Percentiles rank a stretch among this genome's conserved stretches.
Conservation (phyloP, 2,329 filamentous ascomycete species). For the Thelonectria blattea region DNA sequence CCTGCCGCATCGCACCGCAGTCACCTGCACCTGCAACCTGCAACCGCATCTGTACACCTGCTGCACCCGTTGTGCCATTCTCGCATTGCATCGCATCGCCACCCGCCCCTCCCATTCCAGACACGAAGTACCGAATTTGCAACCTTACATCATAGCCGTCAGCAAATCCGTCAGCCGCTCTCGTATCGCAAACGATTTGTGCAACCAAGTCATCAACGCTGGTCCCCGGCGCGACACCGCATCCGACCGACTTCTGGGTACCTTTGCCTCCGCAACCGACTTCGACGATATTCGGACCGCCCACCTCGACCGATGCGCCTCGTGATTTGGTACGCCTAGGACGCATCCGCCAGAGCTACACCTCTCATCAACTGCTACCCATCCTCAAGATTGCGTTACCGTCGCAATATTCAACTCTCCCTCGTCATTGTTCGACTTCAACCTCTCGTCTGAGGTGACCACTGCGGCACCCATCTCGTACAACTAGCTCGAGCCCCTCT, state of each 20-base stretch:
- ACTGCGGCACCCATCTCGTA: not conserved
- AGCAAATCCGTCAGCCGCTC: constrained; percentile 1
- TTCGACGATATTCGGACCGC: not conserved
- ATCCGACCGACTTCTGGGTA: not conserved
- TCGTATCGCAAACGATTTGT: constrained; percentile 12
- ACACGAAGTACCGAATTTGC: constrained; percentile 12
- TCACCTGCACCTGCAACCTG: not conserved
- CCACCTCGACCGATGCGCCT: not conserved
- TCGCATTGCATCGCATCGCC: constrained; percentile 10
- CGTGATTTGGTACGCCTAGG: constrained; percentile 3
- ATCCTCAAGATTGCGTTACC: not conserved
- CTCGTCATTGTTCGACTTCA: not conserved
- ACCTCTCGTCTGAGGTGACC: not conserved
- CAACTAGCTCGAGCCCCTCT: not conserved
- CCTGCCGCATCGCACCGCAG: constrained; percentile 1
- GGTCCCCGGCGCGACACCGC: constrained; percentile 8
- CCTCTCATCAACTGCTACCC: not conserved
- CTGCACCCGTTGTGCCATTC: constrained; percentile 6
- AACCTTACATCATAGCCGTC: constrained; percentile 3
- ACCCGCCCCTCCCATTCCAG: constrained; percentile 14
- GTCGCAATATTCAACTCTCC: not conserved
- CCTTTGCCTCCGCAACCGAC: not conserved
- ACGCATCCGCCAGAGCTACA: constrained; percentile 1
- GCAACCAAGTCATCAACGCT: constrained; percentile 7
- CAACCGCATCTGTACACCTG: not conserved